Evolutionary conservation across 163 green algal species (phyloP).

Genomic region (Trebouxia gelatinosa): DNA sequence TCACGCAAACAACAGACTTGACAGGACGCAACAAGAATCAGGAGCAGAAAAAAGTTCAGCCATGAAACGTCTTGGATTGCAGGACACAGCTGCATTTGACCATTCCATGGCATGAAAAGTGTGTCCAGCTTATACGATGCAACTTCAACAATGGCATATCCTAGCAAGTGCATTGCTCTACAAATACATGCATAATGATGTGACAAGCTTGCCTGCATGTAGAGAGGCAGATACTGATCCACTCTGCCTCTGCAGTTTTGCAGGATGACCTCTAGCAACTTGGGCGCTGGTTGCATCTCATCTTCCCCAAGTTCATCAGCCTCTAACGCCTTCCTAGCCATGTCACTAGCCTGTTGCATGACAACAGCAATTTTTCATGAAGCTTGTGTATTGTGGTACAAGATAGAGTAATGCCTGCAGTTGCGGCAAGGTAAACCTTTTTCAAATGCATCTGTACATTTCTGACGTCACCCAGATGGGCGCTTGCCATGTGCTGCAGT

Average conservation of each 20-base stretch:
- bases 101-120: background rate
- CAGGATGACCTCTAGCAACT: constrained; percentile 86
- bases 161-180: too few species aligned
- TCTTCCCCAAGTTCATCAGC: constrained; percentile 55
- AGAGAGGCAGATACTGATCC: constrained; percentile 79
- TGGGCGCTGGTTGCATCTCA: constrained; percentile 69
- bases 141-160: too few species aligned
- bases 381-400: too few species aligned
- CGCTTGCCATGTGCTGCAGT: background rate
- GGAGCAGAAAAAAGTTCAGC: too few species aligned
- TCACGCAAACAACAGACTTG: background rate
- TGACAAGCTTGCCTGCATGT: constrained; percentile 55
- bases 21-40: too few species aligned
- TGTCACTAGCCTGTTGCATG: constrained; percentile 35
- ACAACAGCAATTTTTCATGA: background rate
- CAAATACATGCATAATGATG: background rate
- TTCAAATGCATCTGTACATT: background rate
- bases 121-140: background rate
- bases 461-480: background rate
- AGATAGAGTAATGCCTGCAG: background rate
- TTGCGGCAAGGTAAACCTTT: background rate
- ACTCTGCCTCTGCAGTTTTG: constrained; percentile 80
- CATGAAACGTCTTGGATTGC: too few species aligned
- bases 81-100: too few species aligned
- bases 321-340: constrained; percentile 45